Evolutionary conservation across 83 land plant genomes (phyloP).

Genomic region (Larix sibirica): DNA sequence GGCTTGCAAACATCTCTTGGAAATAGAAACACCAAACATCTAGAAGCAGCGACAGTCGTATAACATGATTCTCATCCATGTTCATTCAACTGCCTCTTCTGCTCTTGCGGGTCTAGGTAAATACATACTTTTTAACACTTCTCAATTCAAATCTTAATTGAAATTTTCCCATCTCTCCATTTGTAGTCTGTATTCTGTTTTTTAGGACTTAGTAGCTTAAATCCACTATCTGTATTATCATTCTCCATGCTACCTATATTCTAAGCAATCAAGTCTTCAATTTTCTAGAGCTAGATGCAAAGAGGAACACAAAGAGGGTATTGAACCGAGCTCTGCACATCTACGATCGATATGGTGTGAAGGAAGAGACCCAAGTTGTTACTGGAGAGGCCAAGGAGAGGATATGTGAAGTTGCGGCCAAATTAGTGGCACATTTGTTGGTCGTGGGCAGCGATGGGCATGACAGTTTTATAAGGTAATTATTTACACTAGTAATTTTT

Average conservation of each 20-base stretch:
- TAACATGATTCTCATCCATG: not conserved
- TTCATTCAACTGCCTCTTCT: not conserved
- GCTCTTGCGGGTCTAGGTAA: not conserved
- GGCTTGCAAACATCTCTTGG: not conserved
- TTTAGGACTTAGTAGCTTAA: too few species aligned
- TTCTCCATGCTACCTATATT: too few species aligned
- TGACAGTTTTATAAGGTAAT: not conserved
- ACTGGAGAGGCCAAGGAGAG: not conserved
- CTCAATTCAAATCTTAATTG: too few species aligned
- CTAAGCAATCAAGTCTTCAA: not conserved
- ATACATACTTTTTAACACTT: not conserved
- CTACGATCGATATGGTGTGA: not conserved
- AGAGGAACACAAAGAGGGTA: not conserved
- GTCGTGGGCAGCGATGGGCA: slow-evolving; percentile 2
- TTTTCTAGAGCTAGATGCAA: not conserved
- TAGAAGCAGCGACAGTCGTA: not conserved
- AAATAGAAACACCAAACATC: too few species aligned
- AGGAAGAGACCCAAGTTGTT: not conserved
- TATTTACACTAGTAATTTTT: not conserved
- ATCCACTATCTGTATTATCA: too few species aligned
- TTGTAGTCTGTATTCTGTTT: too few species aligned
- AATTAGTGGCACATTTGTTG: not conserved
- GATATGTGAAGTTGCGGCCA: not conserved
- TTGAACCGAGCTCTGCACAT: not conserved
- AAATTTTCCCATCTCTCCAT: too few species aligned